phyloP scores from a whole-genome alignment of 2,329 filamentous ascomycete genomes.

The Aspergillus awamori region DNA sequence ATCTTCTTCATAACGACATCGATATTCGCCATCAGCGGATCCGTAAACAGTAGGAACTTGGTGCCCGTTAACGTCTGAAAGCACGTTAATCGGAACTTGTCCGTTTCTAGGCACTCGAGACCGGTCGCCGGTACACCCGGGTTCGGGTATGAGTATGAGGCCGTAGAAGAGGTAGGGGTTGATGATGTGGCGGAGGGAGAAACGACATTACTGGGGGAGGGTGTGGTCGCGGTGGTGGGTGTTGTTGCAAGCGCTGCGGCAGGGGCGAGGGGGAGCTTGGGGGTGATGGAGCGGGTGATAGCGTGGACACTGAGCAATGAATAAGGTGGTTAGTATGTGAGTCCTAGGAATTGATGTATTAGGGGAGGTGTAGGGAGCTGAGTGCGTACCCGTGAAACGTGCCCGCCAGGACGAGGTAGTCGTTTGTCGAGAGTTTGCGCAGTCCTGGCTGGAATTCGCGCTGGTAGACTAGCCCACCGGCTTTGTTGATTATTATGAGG shows the following conservation, averaged over 20 bases:
- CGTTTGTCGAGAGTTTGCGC: conserved; percentile 88
- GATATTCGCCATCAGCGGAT: conserved; percentile 80
- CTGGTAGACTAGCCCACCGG: conserved; percentile 94
- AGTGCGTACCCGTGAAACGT: conserved; percentile 84
- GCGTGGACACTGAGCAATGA: conserved; percentile 59
- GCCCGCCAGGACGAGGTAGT: conserved; percentile 93
- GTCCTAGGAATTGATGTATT: neutral
- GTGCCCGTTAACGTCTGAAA: conserved; percentile 93
- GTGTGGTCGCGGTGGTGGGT: conserved; percentile 7
- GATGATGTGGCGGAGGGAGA: conserved; percentile 39
- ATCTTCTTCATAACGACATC: conserved; percentile 81
- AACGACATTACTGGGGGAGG: conserved; percentile 14
- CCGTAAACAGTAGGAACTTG: conserved; percentile 95
- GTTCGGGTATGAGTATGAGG: conserved; percentile 35
- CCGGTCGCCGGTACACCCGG: conserved; percentile 56
- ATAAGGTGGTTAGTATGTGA: neutral
- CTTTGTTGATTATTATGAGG: conserved; percentile 98
- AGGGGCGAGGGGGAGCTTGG: conserved; percentile 41
- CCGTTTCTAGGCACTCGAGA: conserved; percentile 88
- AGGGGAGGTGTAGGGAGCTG: neutral
- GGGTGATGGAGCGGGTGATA: conserved; percentile 61
- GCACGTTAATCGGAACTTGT: conserved; percentile 93
- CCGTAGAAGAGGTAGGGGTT: conserved; percentile 25
- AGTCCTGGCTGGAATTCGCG: conserved; percentile 87
- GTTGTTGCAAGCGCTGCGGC: conserved; percentile 31